These are phyloP conservation scores for Nothophaeocryptopus gaeumannii DNA, from an alignment of 2,329 filamentous ascomycete genomes.

Conservation along the genomic window DNA sequence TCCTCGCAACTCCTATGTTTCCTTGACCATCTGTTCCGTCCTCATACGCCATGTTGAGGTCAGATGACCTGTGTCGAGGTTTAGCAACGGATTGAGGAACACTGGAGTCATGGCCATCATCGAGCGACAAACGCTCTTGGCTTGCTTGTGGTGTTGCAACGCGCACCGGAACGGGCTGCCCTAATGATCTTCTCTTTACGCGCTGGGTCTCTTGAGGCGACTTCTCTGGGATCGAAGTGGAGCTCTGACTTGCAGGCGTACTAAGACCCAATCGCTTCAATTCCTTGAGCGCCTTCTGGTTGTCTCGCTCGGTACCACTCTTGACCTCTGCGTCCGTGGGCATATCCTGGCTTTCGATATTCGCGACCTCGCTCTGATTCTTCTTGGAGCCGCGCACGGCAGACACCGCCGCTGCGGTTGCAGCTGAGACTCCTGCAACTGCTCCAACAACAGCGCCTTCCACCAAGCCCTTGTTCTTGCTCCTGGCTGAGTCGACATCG, in stretches of 20 bases:
- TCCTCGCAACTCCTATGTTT: constrained; percentile 43
- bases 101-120: constrained; percentile 3
- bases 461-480: not conserved
- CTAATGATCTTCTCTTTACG: constrained; percentile 7
- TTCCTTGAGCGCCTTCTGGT: constrained; percentile 13
- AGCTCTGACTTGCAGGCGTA: constrained; percentile 9
- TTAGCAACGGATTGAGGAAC: not conserved
- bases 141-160: constrained; percentile 4
- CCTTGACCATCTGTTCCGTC: constrained; percentile 4
- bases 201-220: not conserved
- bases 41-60: constrained; percentile 3
- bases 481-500: not conserved
- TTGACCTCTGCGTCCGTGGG: not conserved
- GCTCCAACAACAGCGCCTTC: constrained; percentile 4
- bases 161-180: constrained; percentile 8
- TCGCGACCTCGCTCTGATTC: not conserved
- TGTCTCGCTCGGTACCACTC: constrained; percentile 11
- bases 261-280: constrained; percentile 18
- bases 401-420: constrained; percentile 14
- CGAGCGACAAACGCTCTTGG: constrained; percentile 12
- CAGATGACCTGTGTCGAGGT: constrained; percentile 8
- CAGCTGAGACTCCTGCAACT: constrained; percentile 8
- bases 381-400: not conserved
- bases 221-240: constrained; percentile 6
- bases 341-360: not conserved